Evolutionary conservation across 139 green algal genomes (phyloP).

Genomic region (Diplosphaera chodatii): DNA sequence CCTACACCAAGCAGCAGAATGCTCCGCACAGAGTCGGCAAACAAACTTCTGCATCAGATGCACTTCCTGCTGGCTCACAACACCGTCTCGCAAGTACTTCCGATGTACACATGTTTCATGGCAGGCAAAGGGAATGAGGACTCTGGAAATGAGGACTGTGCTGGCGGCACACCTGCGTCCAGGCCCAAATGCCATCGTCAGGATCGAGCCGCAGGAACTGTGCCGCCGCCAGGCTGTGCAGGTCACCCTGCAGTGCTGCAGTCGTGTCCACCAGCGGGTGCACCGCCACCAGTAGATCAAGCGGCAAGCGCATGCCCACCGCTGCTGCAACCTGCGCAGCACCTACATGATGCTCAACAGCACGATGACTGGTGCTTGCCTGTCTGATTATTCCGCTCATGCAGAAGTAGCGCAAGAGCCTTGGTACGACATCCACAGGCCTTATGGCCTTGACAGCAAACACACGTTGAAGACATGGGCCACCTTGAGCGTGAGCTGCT

Average conservation of each 20-base stretch:
- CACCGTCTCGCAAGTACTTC: no score
- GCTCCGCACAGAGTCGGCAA: no score
- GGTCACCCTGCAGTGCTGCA: slow-evolving; percentile 14
- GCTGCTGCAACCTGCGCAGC: slow-evolving; percentile 41
- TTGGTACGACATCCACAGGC: no score
- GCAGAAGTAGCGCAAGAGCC: no score
- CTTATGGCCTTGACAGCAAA: no score
- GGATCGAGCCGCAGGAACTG: slow-evolving; percentile 29
- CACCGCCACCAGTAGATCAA: slow-evolving; percentile 42
- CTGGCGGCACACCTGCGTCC: slow-evolving; percentile 31
- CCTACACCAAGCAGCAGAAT: no score
- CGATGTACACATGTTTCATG: no score
- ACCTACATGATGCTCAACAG: not conserved
- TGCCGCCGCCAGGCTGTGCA: slow-evolving; percentile 38
- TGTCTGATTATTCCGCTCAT: no score
- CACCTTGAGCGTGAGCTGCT: slow-evolving; percentile 63
- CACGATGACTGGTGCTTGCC: not conserved
- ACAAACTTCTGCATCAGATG: no score
- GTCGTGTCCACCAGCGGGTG: slow-evolving; percentile 18
- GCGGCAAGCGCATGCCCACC: slow-evolving; percentile 57
- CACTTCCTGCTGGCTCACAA: no score
- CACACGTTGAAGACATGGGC: slow-evolving; percentile 1
- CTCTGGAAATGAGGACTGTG: no score
- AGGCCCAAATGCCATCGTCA: slow-evolving; percentile 30
- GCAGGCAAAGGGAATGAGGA: no score